Base-by-base conservation (phyloP, 345 rosid species). In the Aquilaria sinensis region DNA sequence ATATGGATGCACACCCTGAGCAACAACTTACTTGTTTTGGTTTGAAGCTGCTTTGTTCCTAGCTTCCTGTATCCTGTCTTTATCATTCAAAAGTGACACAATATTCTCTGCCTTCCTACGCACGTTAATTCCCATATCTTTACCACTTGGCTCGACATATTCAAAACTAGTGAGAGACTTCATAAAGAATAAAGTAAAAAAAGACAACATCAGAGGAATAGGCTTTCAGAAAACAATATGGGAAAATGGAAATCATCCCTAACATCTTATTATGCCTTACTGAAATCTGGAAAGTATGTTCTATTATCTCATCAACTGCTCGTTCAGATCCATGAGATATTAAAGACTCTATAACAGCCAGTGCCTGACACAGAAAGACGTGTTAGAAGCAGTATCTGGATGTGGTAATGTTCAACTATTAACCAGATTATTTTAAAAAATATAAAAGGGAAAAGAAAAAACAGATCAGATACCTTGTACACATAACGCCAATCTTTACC, bases 401-500 rank as follows among this genome's bases (percentile, higher is more conserved):
- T 11, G 48, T 2, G 30, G 53, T 51, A 41, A 58, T 49, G 53
- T 47, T 49, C 41, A 62, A 14, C 15, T 67, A 49, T 45, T 29
- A 51, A 23, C 60, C 10, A 6, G 15, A 54, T 37, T 8, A 1
- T 31, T 13, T 12, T 46, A 37, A 32, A 51, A 56, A 59, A 61
- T 31, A 60, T 51, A 37, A 37, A 37, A 37, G 43, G 5, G 8
- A 37, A 5, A 45, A 81, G 58, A 61, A 23, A 37, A 5, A 45
- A 81, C 56, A 61, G 15, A 33, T 60, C 13, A 51, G 23, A 50
- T 71, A 94, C 99, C 96, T 95, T 95, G 78, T 95, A 95, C 60
- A 87, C 99, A 74, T 82, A 90, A 52, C 99, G 93, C 99, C 99
- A 95, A 57, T 90, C 92, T 78, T 91, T 95, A 64, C 97, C 96